Percentiles rank a stretch among this genome's conserved stretches.
Conservation (phyloP, 176 grass and related monocot genomes). For the Carex cristatella region DNA sequence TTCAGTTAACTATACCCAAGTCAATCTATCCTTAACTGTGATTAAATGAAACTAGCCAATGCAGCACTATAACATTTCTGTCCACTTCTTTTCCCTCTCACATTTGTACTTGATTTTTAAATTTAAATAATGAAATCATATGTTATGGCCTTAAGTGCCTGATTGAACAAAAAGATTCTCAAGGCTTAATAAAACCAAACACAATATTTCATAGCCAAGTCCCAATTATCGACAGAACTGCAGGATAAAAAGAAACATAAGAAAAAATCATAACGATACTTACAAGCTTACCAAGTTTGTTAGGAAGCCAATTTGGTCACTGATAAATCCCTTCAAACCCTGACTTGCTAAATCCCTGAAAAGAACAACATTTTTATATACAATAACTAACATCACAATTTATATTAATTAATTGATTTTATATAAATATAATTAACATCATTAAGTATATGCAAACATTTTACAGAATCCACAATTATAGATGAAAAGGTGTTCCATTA, state of each 20-base stretch:
- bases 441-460: neutral
- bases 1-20: no score
- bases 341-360: conserved; percentile 85
- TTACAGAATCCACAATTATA: neutral
- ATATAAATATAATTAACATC: neutral
- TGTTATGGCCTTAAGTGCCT: neutral
- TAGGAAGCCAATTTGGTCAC: conserved; percentile 81
- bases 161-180: neutral
- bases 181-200: neutral
- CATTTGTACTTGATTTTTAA: neutral
- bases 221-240: neutral
- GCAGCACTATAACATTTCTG: no score
- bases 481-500: neutral
- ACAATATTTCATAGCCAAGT: neutral
- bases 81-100: neutral
- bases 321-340: conserved; percentile 87
- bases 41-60: no score
- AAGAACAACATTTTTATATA: neutral
- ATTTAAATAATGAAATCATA: neutral
- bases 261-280: conserved; percentile 60
- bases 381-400: neutral
- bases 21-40: no score
- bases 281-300: conserved; percentile 97
- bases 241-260: conserved; percentile 4
- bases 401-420: neutral